These are phyloP conservation scores for Macrophomina tecta DNA, from an alignment of 2,329 filamentous ascomycete species.

Conservation along the genomic window DNA sequence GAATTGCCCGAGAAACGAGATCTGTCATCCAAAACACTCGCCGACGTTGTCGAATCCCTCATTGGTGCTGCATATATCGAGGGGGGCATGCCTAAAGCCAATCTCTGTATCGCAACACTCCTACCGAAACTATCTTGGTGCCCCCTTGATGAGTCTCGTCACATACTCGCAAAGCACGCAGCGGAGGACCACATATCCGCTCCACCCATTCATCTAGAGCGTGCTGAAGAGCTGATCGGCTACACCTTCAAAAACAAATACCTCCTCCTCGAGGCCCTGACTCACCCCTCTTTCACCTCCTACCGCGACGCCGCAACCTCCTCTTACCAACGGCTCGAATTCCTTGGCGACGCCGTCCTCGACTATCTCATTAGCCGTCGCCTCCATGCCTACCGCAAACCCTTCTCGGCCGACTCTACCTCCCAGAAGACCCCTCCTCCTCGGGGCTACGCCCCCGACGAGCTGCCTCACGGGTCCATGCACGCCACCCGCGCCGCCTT, in stretches of 20 bases:
- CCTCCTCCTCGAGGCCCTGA: slow-evolving; percentile 79
- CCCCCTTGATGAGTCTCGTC: slow-evolving; percentile 37
- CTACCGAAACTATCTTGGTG: slow-evolving; percentile 66
- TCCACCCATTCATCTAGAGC: slow-evolving; percentile 34
- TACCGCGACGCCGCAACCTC: slow-evolving; percentile 53
- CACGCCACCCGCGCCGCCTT: slow-evolving; percentile 76
- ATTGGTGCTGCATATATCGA: slow-evolving; percentile 77
- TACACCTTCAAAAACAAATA: slow-evolving; percentile 72
- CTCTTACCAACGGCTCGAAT: slow-evolving; percentile 80
- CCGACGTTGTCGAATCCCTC: slow-evolving; percentile 85
- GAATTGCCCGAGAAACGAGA: not conserved
- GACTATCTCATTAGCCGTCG: slow-evolving; percentile 74
- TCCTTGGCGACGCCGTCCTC: slow-evolving; percentile 83
- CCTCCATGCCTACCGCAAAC: slow-evolving; percentile 57
- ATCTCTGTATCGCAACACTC: slow-evolving; percentile 64
- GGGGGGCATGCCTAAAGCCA: slow-evolving; percentile 68
- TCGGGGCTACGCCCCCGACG: slow-evolving; percentile 72
- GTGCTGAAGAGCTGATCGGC: slow-evolving; percentile 70
- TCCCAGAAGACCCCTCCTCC: slow-evolving; percentile 78
- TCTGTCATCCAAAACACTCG: slow-evolving; percentile 75
- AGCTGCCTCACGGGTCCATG: slow-evolving; percentile 63
- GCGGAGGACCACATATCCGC: slow-evolving; percentile 12
- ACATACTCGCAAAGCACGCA: slow-evolving; percentile 34
- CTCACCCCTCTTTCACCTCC: slow-evolving; percentile 69
- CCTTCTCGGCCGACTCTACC: slow-evolving; percentile 56